phyloP scores from a whole-genome alignment of 2,329 filamentous ascomycete species.

The Falciphora oryzae region DNA sequence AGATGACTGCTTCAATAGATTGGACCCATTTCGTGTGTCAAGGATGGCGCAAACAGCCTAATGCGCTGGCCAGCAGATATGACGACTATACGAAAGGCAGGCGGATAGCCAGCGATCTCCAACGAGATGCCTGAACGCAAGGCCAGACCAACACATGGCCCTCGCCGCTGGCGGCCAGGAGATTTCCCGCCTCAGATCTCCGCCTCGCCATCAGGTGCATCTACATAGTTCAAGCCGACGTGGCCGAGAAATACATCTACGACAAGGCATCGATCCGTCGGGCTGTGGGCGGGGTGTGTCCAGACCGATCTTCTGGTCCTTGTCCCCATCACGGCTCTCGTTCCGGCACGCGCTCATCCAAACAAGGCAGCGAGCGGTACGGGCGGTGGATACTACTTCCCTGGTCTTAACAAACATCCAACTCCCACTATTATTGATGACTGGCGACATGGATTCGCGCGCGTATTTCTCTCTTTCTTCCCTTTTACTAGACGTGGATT shows the following conservation, averaged over 20 bases:
- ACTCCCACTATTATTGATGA: background rate
- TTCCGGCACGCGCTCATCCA: background rate
- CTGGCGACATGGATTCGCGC: background rate
- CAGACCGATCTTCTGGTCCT: background rate
- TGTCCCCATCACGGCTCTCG: too few relatives aligned
- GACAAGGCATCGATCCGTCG: background rate
- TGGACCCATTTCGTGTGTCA: background rate
- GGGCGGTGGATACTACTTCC: background rate
- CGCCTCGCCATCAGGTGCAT: background rate
- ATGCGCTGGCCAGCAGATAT: background rate
- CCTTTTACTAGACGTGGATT: too few relatives aligned
- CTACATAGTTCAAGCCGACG: too few relatives aligned
- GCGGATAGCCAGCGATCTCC: background rate
- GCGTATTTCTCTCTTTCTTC: background rate
- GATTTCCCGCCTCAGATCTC: background rate
- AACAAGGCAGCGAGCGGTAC: background rate
- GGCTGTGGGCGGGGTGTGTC: too few relatives aligned
- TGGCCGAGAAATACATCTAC: background rate
- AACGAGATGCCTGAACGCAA: background rate
- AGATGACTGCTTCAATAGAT: background rate
- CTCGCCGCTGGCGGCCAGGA: background rate
- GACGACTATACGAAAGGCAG: background rate
- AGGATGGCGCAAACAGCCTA: background rate
- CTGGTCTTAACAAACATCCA: background rate
- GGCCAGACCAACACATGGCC: too few relatives aligned